phyloP scores from a whole-genome alignment of 208 protist genomes.

The Angomonas ambiguus region DNA sequence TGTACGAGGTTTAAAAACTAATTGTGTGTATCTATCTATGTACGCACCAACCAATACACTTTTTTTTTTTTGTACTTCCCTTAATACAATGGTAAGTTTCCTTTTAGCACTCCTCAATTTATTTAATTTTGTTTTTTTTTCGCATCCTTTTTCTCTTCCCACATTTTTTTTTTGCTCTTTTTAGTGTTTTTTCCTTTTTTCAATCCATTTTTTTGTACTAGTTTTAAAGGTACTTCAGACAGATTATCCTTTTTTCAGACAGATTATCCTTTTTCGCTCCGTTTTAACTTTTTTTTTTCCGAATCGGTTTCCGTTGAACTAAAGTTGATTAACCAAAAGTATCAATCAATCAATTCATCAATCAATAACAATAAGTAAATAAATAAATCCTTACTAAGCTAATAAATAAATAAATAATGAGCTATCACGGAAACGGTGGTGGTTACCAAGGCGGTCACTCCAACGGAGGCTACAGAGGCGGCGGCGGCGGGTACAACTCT shows the following conservation, averaged over 20 bases:
- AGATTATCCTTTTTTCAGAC: background rate
- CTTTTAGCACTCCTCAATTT: background rate
- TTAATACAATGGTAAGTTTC: conserved; percentile 1
- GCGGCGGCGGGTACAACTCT: conserved; percentile 8
- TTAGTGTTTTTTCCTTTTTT: conserved; percentile 6
- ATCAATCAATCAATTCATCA: conserved; percentile 14
- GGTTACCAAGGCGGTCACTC: conserved; percentile 7
- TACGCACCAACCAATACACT: conserved; percentile 4
- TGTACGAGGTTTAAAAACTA: background rate
- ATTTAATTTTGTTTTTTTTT: conserved; percentile 5
- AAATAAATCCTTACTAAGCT: background rate
- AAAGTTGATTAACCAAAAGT: conserved; percentile 9
- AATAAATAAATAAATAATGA: background rate
- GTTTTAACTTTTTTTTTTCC: conserved; percentile 17
- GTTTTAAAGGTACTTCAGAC: conserved; percentile 11
- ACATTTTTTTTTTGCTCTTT: conserved; percentile 16
- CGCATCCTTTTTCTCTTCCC: background rate
- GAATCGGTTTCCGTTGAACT: background rate
- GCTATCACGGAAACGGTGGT: conserved; percentile 13
- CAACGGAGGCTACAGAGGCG: conserved; percentile 15
- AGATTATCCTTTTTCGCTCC: conserved; percentile 11
- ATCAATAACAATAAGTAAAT: background rate
- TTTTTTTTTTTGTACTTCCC: conserved; percentile 12
- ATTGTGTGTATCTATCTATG: conserved; percentile 11
- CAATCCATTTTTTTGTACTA: conserved; percentile 8